Conservation (phyloP, 2,329 filamentous ascomycete genomes). For the Ophiocordyceps australis region DNA sequence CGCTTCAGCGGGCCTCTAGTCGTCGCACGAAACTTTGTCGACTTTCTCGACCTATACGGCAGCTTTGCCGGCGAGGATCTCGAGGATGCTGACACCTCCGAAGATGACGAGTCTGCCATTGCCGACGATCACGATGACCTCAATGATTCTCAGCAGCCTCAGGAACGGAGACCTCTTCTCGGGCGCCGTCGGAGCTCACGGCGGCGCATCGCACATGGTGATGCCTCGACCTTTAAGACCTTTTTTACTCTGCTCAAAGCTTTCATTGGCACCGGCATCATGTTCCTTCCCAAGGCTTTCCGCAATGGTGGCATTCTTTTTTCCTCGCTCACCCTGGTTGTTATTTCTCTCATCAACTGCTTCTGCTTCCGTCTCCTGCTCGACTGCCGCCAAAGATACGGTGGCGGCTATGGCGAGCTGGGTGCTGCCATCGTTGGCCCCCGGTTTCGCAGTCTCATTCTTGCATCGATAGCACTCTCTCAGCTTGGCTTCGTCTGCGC, state of each 20-base stretch:
- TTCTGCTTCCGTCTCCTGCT: conserved; percentile 56
- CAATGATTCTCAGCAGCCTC: conserved; percentile 22
- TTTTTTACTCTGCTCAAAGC: conserved; percentile 68
- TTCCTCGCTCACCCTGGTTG: conserved; percentile 48
- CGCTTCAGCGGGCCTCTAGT: conserved; percentile 20
- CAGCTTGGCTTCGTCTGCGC: conserved; percentile 66
- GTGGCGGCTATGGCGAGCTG: conserved; percentile 59
- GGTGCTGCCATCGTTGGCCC: conserved; percentile 47
- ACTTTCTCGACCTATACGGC: conserved; percentile 60
- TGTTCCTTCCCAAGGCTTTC: conserved; percentile 68
- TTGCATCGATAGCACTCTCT: conserved; percentile 53
- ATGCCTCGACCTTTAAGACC: conserved; percentile 51
- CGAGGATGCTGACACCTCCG: conserved; percentile 24
- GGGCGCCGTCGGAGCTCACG: conserved; percentile 29
- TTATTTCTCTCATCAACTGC: conserved; percentile 47
- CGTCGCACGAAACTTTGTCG: conserved; percentile 52
- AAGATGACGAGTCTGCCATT: conserved; percentile 43
- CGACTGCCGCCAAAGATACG: conserved; percentile 42
- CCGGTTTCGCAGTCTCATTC: conserved; percentile 44
- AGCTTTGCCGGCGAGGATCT: conserved; percentile 60
- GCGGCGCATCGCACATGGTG: conserved; percentile 26
- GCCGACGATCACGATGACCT: conserved; percentile 21
- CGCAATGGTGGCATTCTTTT: conserved; percentile 63
- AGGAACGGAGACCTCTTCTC: conserved; percentile 39
- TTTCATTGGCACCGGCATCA: conserved; percentile 65